Percentiles rank a stretch among this genome's conserved stretches.
These are phyloP conservation scores for Leccinum barrowsii DNA, from an alignment of 768 basidiomycete genomes.

Conservation along the genomic window DNA sequence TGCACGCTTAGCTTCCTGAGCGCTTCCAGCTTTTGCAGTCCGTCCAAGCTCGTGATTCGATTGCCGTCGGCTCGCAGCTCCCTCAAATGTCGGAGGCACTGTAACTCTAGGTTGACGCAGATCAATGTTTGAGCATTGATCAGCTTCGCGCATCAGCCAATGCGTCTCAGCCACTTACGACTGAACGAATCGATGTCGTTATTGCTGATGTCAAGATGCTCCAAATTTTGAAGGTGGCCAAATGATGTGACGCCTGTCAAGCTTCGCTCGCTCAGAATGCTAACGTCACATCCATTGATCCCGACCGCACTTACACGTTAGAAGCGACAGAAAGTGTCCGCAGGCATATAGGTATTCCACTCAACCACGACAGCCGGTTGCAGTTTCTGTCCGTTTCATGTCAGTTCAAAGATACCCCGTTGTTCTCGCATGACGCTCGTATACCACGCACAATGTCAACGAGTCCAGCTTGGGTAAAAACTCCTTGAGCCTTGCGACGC, in stretches of 20 bases:
- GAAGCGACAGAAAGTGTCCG: slow-evolving; percentile 75
- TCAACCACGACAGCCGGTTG: slow-evolving; percentile 77
- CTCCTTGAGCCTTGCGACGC: slow-evolving; percentile 76
- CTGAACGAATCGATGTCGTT: slow-evolving; percentile 86
- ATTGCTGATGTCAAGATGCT: slow-evolving; percentile 84
- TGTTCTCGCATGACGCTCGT: slow-evolving; percentile 3
- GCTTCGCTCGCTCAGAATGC: slow-evolving; percentile 38
- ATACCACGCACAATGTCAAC: slow-evolving; percentile 64
- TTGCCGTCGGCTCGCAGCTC: slow-evolving; percentile 92
- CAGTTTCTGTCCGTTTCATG: slow-evolving; percentile 47
- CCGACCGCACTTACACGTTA: slow-evolving; percentile 50
- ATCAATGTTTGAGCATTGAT: slow-evolving; percentile 4
- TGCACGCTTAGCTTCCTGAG: slow-evolving; percentile 82
- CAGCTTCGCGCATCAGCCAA: background rate
- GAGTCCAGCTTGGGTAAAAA: slow-evolving; percentile 80
- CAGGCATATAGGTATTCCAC: slow-evolving; percentile 67
- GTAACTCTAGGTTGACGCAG: slow-evolving; percentile 56
- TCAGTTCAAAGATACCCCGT: slow-evolving; percentile 11
- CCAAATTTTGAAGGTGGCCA: slow-evolving; percentile 79
- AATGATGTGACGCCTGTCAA: slow-evolving; percentile 87
- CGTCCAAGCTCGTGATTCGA: slow-evolving; percentile 66
- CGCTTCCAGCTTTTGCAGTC: slow-evolving; percentile 74
- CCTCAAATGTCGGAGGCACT: slow-evolving; percentile 78
- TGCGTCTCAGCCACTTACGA: slow-evolving; percentile 51
- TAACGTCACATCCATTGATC: slow-evolving; percentile 8